Evolutionary conservation across 2,329 filamentous ascomycete species (phyloP).

Genomic region (Aquanectria penicillioides): DNA sequence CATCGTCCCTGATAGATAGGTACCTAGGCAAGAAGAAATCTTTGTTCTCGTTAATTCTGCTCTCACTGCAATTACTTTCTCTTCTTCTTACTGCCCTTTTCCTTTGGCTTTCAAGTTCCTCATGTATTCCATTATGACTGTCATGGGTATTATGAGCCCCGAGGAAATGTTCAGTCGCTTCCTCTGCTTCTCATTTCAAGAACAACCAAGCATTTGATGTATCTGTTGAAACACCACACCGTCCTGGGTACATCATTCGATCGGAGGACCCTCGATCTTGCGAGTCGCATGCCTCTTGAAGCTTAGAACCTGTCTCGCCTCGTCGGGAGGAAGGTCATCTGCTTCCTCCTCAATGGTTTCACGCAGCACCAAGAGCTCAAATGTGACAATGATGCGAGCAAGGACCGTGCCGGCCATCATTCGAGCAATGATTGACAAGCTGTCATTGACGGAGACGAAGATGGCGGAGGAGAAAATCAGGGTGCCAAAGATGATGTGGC

Average conservation of each 20-base stretch:
- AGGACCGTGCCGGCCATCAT: conserved; percentile 18
- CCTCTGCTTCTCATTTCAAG: not conserved
- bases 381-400: conserved; percentile 13
- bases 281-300: not conserved
- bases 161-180: not conserved
- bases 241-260: too few species aligned
- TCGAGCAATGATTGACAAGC: conserved; percentile 12
- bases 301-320: conserved; percentile 11
- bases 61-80: too few species aligned
- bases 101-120: too few species aligned
- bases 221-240: too few species aligned
- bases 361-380: conserved; percentile 17
- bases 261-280: not conserved
- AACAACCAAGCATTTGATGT: not conserved
- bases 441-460: conserved; percentile 25
- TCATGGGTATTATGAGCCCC: not conserved
- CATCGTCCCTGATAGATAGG: too few species aligned
- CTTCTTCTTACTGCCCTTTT: too few species aligned
- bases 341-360: conserved; percentile 17
- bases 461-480: conserved; percentile 18
- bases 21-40: too few species aligned
- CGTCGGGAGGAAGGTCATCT: not conserved
- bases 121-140: too few species aligned
- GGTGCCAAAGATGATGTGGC: conserved; percentile 23
- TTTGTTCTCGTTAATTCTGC: too few species aligned